Evolutionary conservation across 2,329 filamentous ascomycete genomes (phyloP), one percentile per base, ranked within the genome.

Genomic region (Pleomassaria siparia): DNA sequence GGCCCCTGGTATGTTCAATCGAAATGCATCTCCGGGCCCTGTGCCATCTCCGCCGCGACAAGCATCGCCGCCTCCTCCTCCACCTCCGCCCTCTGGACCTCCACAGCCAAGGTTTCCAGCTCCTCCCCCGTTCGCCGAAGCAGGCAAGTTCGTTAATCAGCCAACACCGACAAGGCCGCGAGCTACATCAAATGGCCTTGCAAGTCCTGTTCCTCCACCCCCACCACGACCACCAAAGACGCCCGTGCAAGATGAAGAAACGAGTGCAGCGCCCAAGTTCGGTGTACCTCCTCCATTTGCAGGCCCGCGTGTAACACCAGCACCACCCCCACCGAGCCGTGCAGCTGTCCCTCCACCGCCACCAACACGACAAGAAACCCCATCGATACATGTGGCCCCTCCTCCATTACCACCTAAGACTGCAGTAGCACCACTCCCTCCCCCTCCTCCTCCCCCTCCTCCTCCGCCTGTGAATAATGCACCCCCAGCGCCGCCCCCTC

Each of bases 91-190:
- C 16, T 70, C 73, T 21, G 65, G 62, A 0, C 79, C 80, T 9
- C 81, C 84, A 18, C 81, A 85, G 43, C 83, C 83, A 8, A 81
- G 80, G 59, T 97, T 95, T 74, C 81, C 85, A 55, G 92, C 89
- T 8, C 94, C 94, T 37, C 94, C 94, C 26, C 89, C 92, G 2
- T 74, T 97, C 50, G 84, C 89, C 46, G 91, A 96, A 69, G 94
- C 94, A 48, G 94, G 94, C 29, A 95, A 89, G 71, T 94, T 84
- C 65, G 90, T 87, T 3, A 70, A 76, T 24, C 74, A 76, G 47
- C 76, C 76, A 16, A 66, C 75, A 11, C 62, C 80, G 69, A 59
- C 76, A 63, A 70, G 78, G 62, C 68, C 74, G 49, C 67, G 78
- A 56, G 80, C 80, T 51, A 66, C 72, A 13, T 81, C 79, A 9